phyloP scores from a whole-genome alignment of 495 filamentous ascomycete genomes.

The Aspergillus baeticus region DNA sequence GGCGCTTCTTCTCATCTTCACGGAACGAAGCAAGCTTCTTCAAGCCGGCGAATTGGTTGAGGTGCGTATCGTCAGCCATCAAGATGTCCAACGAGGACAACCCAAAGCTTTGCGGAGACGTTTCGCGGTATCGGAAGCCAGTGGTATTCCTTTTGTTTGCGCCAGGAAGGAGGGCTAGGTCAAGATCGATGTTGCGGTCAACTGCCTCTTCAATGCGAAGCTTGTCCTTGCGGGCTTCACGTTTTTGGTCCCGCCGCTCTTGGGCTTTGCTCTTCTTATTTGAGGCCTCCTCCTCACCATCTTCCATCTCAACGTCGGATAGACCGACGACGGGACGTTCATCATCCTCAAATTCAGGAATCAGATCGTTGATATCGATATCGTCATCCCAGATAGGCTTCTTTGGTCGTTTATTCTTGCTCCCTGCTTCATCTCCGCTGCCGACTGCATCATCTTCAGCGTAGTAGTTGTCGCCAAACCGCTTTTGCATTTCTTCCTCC shows the following conservation, averaged over 20 bases:
- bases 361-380: slow-evolving; percentile 89
- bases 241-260: slow-evolving; percentile 69
- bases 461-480: slow-evolving; percentile 90
- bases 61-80: slow-evolving; percentile 79
- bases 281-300: slow-evolving; percentile 45
- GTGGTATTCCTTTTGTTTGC: slow-evolving; percentile 54
- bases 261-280: slow-evolving; percentile 64
- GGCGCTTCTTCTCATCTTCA: slow-evolving; percentile 80
- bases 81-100: slow-evolving; percentile 88
- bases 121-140: slow-evolving; percentile 87
- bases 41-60: slow-evolving; percentile 88
- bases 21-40: slow-evolving; percentile 93
- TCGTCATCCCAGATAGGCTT: slow-evolving; percentile 97
- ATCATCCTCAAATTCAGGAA: slow-evolving; percentile 79
- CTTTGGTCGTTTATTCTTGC: slow-evolving; percentile 64
- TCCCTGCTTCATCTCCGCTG: slow-evolving; percentile 40
- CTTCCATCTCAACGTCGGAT: slow-evolving; percentile 51
- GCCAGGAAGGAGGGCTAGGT: slow-evolving; percentile 56
- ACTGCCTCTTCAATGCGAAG: slow-evolving; percentile 84
- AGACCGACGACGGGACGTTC: slow-evolving; percentile 53
- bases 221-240: slow-evolving; percentile 71
- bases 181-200: slow-evolving; percentile 74
- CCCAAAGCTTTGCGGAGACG: slow-evolving; percentile 85
- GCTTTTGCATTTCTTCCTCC: slow-evolving; percentile 82
- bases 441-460: slow-evolving; percentile 53